These are phyloP conservation scores for Zangia roseola DNA, from an alignment of 768 basidiomycete genomes.

Conservation along the genomic window DNA sequence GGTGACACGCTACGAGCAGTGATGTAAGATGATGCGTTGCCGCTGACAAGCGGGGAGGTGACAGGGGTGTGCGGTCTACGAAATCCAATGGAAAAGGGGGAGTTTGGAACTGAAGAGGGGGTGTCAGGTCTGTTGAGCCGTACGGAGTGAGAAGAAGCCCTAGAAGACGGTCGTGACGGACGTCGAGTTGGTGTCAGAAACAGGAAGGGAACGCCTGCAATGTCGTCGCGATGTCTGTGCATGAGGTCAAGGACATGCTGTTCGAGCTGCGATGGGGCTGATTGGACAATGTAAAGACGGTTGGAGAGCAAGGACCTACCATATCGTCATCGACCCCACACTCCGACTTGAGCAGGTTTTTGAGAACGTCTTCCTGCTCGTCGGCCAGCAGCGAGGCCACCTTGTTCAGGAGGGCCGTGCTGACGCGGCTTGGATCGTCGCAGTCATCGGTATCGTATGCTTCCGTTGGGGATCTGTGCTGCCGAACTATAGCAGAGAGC, in stretches of 20 bases:
- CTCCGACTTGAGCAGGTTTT: constrained; percentile 64
- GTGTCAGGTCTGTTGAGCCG: constrained; percentile 76
- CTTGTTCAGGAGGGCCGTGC: constrained; percentile 60
- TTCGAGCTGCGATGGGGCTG: constrained; percentile 56
- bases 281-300: constrained; percentile 17
- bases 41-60: constrained; percentile 71
- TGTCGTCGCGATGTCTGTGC: constrained; percentile 91
- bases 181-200: constrained; percentile 79
- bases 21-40: constrained; percentile 55
- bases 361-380: constrained; percentile 88
- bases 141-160: constrained; percentile 68
- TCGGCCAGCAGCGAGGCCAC: constrained; percentile 72
- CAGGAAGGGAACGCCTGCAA: constrained; percentile 78
- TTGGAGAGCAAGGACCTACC: constrained; percentile 41
- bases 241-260: constrained; percentile 90
- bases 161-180: constrained; percentile 79
- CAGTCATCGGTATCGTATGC: constrained; percentile 57
- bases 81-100: constrained; percentile 73
- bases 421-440: constrained; percentile 54
- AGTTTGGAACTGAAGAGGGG: constrained; percentile 70
- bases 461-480: constrained; percentile 58
- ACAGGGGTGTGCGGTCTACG: constrained; percentile 78
- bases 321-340: constrained; percentile 69
- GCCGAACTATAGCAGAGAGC: constrained; percentile 69
- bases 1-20: constrained; percentile 52